Percentiles rank a stretch among this genome's conserved stretches.
phyloP scores from a whole-genome alignment of 345 rosid genomes.

The Erucastrum elatum region DNA sequence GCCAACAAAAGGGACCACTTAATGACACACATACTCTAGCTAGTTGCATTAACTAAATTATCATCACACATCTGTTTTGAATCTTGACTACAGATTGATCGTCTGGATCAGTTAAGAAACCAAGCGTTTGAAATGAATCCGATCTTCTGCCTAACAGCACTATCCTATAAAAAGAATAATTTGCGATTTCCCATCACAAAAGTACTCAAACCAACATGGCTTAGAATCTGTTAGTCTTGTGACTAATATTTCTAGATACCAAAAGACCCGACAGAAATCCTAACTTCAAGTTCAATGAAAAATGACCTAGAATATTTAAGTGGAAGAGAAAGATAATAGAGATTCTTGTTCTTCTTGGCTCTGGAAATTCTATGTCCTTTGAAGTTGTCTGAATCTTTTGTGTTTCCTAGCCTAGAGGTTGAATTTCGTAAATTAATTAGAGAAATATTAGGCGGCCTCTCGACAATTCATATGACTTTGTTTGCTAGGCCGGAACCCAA shows the following conservation, averaged over 20 bases:
- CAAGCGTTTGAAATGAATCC: not conserved
- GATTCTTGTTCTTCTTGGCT: constrained; percentile 42
- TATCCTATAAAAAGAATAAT: not conserved
- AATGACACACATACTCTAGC: constrained; percentile 5
- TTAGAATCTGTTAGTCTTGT: constrained; percentile 6
- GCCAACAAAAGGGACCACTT: constrained; percentile 30
- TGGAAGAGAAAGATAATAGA: constrained; percentile 28
- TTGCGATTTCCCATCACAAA: not conserved
- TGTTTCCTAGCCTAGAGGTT: constrained; percentile 46
- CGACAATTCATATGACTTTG: no score
- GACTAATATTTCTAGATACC: not conserved
- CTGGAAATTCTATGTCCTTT: constrained; percentile 61
- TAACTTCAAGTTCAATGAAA: no score
- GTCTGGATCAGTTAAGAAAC: constrained; percentile 6
- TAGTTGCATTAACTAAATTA: not conserved
- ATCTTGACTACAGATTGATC: not conserved
- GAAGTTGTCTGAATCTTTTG: constrained; percentile 64
- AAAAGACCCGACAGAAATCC: no score
- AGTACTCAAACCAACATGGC: not conserved
- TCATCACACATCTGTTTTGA: not conserved
- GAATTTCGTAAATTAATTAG: not conserved
- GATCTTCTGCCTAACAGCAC: not conserved
- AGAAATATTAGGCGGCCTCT: not conserved
- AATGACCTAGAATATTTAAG: not conserved
- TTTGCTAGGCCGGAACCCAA: no score